A percentile compares a stretch with the other conserved stretches of the same genome.
These are phyloP conservation scores for Botrytis aclada DNA, from an alignment of 2,329 filamentous ascomycete genomes.

Conservation along the genomic window DNA sequence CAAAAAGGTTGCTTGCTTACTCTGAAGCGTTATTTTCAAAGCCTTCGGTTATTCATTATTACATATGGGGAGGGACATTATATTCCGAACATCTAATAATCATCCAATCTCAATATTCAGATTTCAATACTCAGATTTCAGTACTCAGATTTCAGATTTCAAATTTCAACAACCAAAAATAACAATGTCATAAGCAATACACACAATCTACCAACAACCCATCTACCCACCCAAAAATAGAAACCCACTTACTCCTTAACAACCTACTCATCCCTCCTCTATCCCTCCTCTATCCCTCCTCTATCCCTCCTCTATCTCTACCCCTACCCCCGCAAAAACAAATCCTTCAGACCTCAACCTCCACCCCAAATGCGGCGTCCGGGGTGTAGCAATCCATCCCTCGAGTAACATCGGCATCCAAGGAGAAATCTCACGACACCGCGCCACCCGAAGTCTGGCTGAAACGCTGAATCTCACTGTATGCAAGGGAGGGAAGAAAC, in stretches of 20 bases:
- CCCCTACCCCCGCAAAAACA: not conserved
- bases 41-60: rapidly evolving
- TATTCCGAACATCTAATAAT: not conserved
- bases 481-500: not conserved
- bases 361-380: not conserved
- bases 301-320: no score
- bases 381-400: not conserved
- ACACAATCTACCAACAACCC: no score
- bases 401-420: not conserved
- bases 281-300: no score
- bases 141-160: no score
- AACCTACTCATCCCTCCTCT: no score
- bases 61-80: not conserved
- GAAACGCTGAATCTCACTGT: not conserved
- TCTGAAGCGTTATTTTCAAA: not conserved
- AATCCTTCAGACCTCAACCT: not conserved
- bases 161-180: no score
- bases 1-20: not conserved
- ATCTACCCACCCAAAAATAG: not conserved
- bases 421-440: not conserved
- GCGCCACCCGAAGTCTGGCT: not conserved
- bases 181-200: no score
- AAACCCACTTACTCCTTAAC: not conserved
- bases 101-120: not conserved
- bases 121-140: no score